Conservation (phyloP, 2,329 filamentous ascomycete genomes). For the Stachybotrys echinatus region DNA sequence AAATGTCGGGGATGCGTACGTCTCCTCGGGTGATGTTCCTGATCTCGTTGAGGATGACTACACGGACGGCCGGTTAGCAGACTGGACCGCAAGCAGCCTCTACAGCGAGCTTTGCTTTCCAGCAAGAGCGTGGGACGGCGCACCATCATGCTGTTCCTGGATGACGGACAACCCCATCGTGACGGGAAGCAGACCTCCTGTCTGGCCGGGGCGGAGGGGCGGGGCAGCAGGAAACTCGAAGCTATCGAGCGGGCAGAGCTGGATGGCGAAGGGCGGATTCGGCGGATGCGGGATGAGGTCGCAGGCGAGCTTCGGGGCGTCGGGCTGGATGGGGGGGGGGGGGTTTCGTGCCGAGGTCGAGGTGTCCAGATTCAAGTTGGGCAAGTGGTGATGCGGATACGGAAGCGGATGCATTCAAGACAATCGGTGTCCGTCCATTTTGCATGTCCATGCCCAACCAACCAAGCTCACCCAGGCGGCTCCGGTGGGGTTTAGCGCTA, state of each 20-base stretch:
- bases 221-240: conserved; percentile 1
- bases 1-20: conserved; percentile 42
- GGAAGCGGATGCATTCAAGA: background rate
- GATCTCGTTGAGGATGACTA: conserved; percentile 45
- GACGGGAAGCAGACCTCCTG: conserved; percentile 25
- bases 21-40: conserved; percentile 76
- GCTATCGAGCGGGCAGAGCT: background rate
- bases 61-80: conserved; percentile 1
- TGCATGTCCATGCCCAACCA: background rate
- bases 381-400: background rate
- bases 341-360: no score
- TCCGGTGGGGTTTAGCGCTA: background rate
- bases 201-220: conserved; percentile 10
- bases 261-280: no score
- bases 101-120: no score
- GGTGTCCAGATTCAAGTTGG: no score
- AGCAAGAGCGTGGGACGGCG: background rate
- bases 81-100: conserved; percentile 7
- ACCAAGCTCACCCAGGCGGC: background rate
- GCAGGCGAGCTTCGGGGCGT: background rate
- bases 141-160: conserved; percentile 65
- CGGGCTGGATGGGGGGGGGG: background rate
- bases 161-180: conserved; percentile 82
- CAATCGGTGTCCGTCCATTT: background rate
- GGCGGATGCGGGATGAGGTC: background rate